phyloP scores from a whole-genome alignment of 2,329 filamentous ascomycete species.

The Clonostachys rosea region DNA sequence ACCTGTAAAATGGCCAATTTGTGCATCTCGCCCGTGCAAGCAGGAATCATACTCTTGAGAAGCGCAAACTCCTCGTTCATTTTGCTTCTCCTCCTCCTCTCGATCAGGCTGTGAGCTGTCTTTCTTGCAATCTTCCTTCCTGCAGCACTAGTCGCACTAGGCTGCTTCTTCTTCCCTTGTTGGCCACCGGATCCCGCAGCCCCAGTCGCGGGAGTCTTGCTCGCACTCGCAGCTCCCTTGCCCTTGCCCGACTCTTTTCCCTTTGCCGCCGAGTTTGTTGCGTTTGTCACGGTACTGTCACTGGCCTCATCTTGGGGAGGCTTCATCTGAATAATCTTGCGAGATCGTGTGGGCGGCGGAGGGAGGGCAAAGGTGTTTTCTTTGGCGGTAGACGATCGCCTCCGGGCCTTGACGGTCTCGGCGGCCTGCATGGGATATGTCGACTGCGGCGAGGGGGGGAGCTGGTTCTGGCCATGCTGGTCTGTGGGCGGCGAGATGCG shows the following conservation, averaged over 20 bases:
- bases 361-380: constrained; percentile 75
- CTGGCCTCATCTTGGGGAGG: constrained; percentile 39
- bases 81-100: constrained; percentile 83
- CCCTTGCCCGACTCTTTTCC: not conserved
- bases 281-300: constrained; percentile 7
- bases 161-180: constrained; percentile 68
- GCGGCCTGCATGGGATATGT: constrained; percentile 42
- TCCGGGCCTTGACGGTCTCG: constrained; percentile 47
- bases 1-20: constrained; percentile 95
- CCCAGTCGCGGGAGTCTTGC: constrained; percentile 6
- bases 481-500: constrained; percentile 33
- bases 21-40: constrained; percentile 96
- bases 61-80: constrained; percentile 99
- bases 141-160: constrained; percentile 71
- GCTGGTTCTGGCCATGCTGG: not conserved
- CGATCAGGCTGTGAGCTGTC: constrained; percentile 93
- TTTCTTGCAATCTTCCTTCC: constrained; percentile 94
- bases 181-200: constrained; percentile 5
- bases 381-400: constrained; percentile 40
- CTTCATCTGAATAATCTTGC: constrained; percentile 99
- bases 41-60: constrained; percentile 91
- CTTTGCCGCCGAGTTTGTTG: constrained; percentile 4
- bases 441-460: constrained; percentile 7
- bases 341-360: constrained; percentile 83
- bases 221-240: constrained; percentile 7